Evolutionary conservation across 495 filamentous ascomycete genomes (phyloP).

Genomic region (Oleoguttula mirabilis): DNA sequence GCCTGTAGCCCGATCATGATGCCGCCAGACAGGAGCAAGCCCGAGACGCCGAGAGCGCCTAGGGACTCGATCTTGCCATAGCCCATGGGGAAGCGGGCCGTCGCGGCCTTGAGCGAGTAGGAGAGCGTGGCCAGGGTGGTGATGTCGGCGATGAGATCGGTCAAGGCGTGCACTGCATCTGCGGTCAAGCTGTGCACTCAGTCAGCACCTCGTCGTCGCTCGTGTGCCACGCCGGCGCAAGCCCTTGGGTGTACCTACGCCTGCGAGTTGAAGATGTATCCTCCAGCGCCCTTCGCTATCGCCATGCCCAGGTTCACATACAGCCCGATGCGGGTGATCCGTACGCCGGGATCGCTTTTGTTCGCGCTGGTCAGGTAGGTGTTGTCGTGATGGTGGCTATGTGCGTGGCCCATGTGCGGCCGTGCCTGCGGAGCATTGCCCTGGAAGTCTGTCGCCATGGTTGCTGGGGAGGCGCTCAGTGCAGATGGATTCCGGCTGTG

Average conservation of each 20-base stretch:
- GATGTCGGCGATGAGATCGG: slow-evolving; percentile 88
- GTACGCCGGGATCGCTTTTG: slow-evolving; percentile 84
- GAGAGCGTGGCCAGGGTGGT: slow-evolving; percentile 87
- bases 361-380: slow-evolving; percentile 77
- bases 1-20: slow-evolving; percentile 81
- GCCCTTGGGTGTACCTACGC: slow-evolving; percentile 17
- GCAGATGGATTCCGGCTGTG: slow-evolving; percentile 1
- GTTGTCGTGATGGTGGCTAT: slow-evolving; percentile 69
- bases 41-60: slow-evolving; percentile 83
- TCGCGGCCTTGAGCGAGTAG: slow-evolving; percentile 75
- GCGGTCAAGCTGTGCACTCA: slow-evolving; percentile 51
- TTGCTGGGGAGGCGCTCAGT: background rate
- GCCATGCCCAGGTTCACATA: slow-evolving; percentile 91
- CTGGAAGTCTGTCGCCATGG: slow-evolving; percentile 4
- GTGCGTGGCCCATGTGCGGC: slow-evolving; percentile 44
- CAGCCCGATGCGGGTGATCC: slow-evolving; percentile 86
- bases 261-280: slow-evolving; percentile 88
- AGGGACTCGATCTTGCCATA: slow-evolving; percentile 97
- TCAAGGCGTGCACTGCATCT: slow-evolving; percentile 88
- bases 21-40: slow-evolving; percentile 75
- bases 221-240: background rate
- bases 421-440: slow-evolving; percentile 29
- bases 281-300: slow-evolving; percentile 78
- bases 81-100: slow-evolving; percentile 68
- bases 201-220: background rate